Evolutionary conservation across 2,329 filamentous ascomycete genomes (phyloP), one percentile per base, ranked within the genome.

Genomic region (Aspergillus flavus): DNA sequence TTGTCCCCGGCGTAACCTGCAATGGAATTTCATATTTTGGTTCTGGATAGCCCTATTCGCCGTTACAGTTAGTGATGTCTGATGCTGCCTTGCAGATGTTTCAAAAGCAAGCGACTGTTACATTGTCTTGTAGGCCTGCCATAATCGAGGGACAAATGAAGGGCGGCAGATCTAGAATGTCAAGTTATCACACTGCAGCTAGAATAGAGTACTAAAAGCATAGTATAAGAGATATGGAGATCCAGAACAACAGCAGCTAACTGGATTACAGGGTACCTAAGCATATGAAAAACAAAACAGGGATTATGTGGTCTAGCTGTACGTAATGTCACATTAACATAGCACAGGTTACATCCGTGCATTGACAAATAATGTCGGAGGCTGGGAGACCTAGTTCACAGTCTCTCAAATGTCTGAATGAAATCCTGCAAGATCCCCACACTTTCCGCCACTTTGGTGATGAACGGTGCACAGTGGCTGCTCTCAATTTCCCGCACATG

Each of bases 401-500:
- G 12, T 21, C 0, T 54, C 52, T 16, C 28, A 21, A 54, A 54
- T 11, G 5, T 1, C 4, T 16, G 9, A 53, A 53, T 59, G 32
- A 28, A 39, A 11, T 52, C 43, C 43, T 19, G n/a, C 26, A 64
- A 14, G 9, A 58, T 6, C 7, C 6, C 16, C 2, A 65, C 28
- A 2, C 41, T 59, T 26, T 61, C 48, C 2, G 48, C 39, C 28
- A 64, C 54, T 16, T 58, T 59, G n/a, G 26, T 63, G 45, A 67
- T 16, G 39, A 68, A 67, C 0, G 67, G 66, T 11, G 60, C 63
- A 60, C 63, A 66, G 50, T 66, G 64, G 36, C 64, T 66, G 48
- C 55, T 59, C 11, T 28, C 39, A 1, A 69, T 65, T n/a, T 69
- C 68, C 43, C 60, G 66, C 11, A 71, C 65, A 36, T 70, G 69